Conservation (phyloP, 1,284 basidiomycete genomes). For the Rhodotorula mucilaginosa region DNA sequence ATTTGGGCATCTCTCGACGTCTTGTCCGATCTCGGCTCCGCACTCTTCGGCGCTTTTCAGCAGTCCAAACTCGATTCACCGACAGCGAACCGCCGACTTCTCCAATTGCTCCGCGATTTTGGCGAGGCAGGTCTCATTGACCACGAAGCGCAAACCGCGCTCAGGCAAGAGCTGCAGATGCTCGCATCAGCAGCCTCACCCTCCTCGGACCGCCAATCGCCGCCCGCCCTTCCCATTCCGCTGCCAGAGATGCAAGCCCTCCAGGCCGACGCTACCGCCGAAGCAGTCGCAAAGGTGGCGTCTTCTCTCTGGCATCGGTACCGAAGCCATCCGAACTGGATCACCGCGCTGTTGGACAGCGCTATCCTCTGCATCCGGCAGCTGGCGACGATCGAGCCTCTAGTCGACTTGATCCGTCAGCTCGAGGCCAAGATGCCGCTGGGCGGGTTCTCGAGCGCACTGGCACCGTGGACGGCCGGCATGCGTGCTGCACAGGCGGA, state of each 20-base stretch:
- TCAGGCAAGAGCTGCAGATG: neutral
- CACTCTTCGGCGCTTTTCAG: slow-evolving; percentile 4
- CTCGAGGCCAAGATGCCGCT: neutral
- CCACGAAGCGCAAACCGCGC: neutral
- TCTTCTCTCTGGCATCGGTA: slow-evolving; percentile 69
- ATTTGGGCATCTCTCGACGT: slow-evolving; percentile 27
- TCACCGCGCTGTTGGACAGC: slow-evolving; percentile 74
- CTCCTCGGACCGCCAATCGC: neutral
- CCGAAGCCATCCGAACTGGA: slow-evolving; percentile 65
- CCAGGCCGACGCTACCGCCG: slow-evolving; percentile 21
- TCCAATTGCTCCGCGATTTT: slow-evolving; percentile 8
- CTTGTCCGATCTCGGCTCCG: slow-evolving; percentile 14
- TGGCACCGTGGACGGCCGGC: slow-evolving; percentile 19
- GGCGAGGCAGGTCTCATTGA: neutral
- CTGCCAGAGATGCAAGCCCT: slow-evolving; percentile 33
- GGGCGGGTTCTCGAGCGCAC: neutral
- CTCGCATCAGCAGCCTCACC: slow-evolving; percentile 9
- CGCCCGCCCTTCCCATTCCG: slow-evolving; percentile 8
- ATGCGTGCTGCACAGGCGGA: neutral
- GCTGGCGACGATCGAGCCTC: slow-evolving; percentile 2
- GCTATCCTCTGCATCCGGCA: slow-evolving; percentile 52
- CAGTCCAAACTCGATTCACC: too few relatives aligned
- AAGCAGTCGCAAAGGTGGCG: slow-evolving; percentile 42
- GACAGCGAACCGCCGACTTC: neutral
- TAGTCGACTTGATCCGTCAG: neutral